A percentile compares a stretch with the other conserved stretches of the same genome.
Evolutionary conservation across 208 protist species (phyloP).

Genomic region (Balamuthia mandrillaris): DNA sequence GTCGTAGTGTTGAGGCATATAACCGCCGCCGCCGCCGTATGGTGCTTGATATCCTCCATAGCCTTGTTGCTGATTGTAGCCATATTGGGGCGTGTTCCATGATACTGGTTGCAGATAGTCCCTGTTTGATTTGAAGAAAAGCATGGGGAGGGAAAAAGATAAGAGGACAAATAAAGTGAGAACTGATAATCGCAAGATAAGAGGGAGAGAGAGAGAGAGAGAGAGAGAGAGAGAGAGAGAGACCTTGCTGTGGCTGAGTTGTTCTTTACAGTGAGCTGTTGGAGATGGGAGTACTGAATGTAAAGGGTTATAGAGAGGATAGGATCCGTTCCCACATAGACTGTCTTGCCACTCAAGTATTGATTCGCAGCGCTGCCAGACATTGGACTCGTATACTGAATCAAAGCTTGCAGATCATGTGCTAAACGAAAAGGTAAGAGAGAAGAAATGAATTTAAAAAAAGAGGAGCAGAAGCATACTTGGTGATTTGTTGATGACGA

Average conservation of each 20-base stretch:
- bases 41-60: no score
- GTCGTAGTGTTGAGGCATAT: no score
- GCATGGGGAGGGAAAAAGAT: no score
- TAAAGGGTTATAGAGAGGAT: background rate
- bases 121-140: no score
- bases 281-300: constrained; percentile 3
- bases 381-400: background rate
- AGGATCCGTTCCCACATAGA: constrained; percentile 1
- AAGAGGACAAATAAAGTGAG: no score
- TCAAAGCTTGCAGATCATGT: background rate
- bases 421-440: background rate
- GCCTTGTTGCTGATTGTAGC: no score
- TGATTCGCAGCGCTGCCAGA: background rate
- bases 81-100: no score
- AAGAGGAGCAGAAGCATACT: background rate
- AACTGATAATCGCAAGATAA: no score
- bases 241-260: background rate
- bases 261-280: background rate
- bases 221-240: background rate
- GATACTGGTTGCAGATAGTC: no score
- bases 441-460: background rate
- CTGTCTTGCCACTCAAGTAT: constrained; percentile 1
- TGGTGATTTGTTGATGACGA: constrained; percentile 13
- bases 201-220: background rate
- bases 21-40: no score